Evolutionary conservation across 805 yeast genomes (phyloP).

Genomic region (Candida tibetensis): DNA sequence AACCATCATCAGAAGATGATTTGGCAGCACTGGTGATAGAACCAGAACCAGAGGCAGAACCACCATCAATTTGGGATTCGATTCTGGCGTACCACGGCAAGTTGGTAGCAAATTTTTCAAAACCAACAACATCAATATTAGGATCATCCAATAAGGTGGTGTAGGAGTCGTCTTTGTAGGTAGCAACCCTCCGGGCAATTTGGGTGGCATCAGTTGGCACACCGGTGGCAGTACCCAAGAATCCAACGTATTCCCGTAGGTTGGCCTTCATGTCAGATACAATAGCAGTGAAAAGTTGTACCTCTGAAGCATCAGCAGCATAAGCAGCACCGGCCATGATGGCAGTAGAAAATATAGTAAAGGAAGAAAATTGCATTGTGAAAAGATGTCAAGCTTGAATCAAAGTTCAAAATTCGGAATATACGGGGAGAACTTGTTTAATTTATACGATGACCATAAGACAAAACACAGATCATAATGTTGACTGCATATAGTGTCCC

Average conservation of each 20-base stretch:
- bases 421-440: conserved; percentile 1
- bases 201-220: conserved; percentile 28
- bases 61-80: conserved; percentile 11
- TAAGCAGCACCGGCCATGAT: conserved; percentile 14
- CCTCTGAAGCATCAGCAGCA: conserved; percentile 18
- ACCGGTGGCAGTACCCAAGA: conserved; percentile 23
- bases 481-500: too few species aligned
- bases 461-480: too few species aligned
- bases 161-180: conserved; percentile 45
- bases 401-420: too few species aligned
- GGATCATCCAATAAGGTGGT: conserved; percentile 37
- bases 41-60: conserved; percentile 4
- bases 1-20: neutral
- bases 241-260: conserved; percentile 29
- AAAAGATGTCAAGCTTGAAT: too few species aligned
- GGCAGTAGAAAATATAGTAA: conserved; percentile 12
- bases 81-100: conserved; percentile 38
- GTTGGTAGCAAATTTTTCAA: conserved; percentile 32
- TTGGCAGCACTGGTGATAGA: conserved; percentile 1
- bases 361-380: conserved; percentile 19
- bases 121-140: conserved; percentile 19
- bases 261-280: conserved; percentile 34
- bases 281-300: conserved; percentile 34
- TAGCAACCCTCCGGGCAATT: conserved; percentile 29
- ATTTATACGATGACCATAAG: neutral